Evolutionary conservation across 805 yeast genomes (phyloP), one percentile per base, ranked within the genome.

Genomic region (Tetrapisispora pingtungensis): DNA sequence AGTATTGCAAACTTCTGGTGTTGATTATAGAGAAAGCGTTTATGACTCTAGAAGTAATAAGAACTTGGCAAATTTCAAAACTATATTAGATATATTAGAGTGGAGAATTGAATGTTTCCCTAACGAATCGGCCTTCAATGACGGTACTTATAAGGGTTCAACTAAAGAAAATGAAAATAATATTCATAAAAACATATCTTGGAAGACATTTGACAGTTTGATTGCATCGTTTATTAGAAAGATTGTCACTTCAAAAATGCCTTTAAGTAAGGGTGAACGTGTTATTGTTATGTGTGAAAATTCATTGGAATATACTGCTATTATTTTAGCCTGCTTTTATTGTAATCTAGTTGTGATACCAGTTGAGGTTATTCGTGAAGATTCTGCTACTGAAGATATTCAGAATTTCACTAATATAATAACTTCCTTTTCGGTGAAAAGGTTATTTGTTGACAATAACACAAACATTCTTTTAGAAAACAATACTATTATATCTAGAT

Each of bases 271-370:
- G 2, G 95, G 95, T 0, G 84, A 83, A 43, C 69, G 72, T 49
- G 90, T 87, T 3, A 71, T 88, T 3, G 66, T 93, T 54, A 81
- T 88, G 81, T 88, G 86, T 59, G 82, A 95, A 0, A 74, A 90
- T 38, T 78, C 88, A 1, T 96, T 89, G 46, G 97, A 93, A 49
- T 90, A 77, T 56, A 77, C 82, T 5, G 77, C 86, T 26, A 86
- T 95, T 2, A 70, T 88, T 1, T 78, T 80, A 62, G 97, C 98
- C 0, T 90, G 97, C 59, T 75, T 90, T 60, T 65, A 81, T 45
- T 75, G 88, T 43, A 96, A 96, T 8, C 49, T 62, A 14, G 53
- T 56, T 46, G 57, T 87, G 4, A 72, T 84, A 3, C 86, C 93
- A 0, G 72, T 90, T 14, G 93, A 95, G 0, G 62, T 87, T 58